Evolutionary conservation across 2,329 filamentous ascomycete species (phyloP).

Genomic region (Escovopsis sp.): DNA sequence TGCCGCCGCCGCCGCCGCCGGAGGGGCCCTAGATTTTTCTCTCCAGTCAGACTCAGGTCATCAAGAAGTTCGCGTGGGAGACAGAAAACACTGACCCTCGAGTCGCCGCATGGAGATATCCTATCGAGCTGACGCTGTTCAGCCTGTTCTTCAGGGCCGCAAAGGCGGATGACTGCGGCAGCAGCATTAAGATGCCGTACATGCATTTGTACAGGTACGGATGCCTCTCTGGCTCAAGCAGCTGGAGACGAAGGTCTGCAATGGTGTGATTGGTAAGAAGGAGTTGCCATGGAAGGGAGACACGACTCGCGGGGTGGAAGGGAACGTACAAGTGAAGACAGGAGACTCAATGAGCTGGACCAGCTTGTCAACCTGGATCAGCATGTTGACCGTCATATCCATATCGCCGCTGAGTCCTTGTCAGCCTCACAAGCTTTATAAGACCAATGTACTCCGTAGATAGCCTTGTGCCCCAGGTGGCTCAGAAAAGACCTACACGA

Average conservation of each 20-base stretch:
- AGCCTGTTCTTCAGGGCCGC: constrained; percentile 90
- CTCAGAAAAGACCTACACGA: constrained; percentile 53
- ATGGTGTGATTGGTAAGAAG: background rate
- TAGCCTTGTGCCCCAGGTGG: background rate
- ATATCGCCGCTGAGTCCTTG: constrained; percentile 59
- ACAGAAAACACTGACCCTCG: constrained; percentile 48
- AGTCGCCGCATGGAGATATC: constrained; percentile 72
- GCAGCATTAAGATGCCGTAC: constrained; percentile 90
- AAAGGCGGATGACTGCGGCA: constrained; percentile 96
- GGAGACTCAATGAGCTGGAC: constrained; percentile 94
- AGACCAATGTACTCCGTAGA: too few relatives aligned
- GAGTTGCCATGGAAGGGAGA: background rate
- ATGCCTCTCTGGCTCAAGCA: constrained; percentile 88
- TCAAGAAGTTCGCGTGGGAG: too few relatives aligned
- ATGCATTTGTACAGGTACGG: constrained; percentile 95
- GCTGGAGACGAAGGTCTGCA: constrained; percentile 76
- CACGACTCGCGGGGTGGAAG: background rate
- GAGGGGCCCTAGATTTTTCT: too few relatives aligned
- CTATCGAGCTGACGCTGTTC: constrained; percentile 94
- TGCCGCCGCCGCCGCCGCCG: too few relatives aligned
- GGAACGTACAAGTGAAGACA: constrained; percentile 75
- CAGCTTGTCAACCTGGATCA: constrained; percentile 97
- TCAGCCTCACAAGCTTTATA: constrained; percentile 2
- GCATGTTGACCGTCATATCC: constrained; percentile 96
- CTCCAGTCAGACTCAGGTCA: too few relatives aligned